A percentile compares a stretch with the other conserved stretches of the same genome.
These are phyloP conservation scores for Chimonanthus salicifolius DNA, from an alignment of 164 flowering plant genomes.

Conservation along the genomic window DNA sequence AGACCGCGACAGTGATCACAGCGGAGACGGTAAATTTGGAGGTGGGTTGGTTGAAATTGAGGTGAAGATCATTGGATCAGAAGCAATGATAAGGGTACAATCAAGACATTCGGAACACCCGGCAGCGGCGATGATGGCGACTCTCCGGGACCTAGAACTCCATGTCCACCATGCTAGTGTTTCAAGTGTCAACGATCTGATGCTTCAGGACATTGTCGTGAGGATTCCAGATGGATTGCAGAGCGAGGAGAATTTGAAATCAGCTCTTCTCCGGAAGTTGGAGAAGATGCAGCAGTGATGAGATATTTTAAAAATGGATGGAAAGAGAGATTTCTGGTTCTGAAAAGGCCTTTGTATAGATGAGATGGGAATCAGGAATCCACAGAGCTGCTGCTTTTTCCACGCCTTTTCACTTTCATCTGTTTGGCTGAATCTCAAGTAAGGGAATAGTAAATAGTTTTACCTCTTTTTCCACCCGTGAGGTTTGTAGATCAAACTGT, in stretches of 20 bases:
- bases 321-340: no score
- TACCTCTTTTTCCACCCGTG: no score
- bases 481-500: no score
- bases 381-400: no score
- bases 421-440: no score
- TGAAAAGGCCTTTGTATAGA: no score
- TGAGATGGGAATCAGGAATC: no score
- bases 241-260: constrained; percentile 35
- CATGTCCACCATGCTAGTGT: constrained; percentile 63
- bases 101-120: constrained; percentile 53
- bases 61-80: constrained; percentile 55
- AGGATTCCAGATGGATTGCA: constrained; percentile 35
- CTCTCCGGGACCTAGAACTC: constrained; percentile 49
- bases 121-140: constrained; percentile 48
- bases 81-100: constrained; percentile 63
- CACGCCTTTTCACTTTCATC: no score
- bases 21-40: neutral
- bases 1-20: neutral
- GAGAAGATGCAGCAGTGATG: neutral
- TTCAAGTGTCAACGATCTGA: constrained; percentile 47
- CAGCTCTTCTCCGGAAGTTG: constrained; percentile 30
- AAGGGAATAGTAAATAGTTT: no score
- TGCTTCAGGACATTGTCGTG: constrained; percentile 72
- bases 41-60: constrained; percentile 35
- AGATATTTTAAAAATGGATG: no score